A percentile compares a stretch with the other conserved stretches of the same genome.
Conservation (phyloP, 2,329 filamentous ascomycete species). For the Fusarium clavum region DNA sequence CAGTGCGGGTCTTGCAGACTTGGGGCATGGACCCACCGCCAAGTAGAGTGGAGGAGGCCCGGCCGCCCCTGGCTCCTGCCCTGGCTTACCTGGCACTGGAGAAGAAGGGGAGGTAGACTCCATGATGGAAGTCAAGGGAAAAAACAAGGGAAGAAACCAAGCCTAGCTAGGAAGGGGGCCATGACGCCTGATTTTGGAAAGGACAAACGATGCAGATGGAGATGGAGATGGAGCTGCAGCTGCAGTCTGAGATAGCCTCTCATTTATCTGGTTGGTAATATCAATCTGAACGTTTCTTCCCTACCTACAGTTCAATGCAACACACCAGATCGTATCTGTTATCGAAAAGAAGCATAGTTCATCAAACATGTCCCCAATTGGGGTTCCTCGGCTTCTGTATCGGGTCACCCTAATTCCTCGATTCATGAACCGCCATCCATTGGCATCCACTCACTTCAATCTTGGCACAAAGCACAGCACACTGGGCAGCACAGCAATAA, state of each 20-base stretch:
- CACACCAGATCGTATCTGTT: conserved; percentile 9
- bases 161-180: not conserved
- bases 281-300: not conserved
- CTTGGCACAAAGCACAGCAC: conserved; percentile 20
- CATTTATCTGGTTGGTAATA: not conserved
- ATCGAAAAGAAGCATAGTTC: conserved; percentile 15
- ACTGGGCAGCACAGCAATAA: not conserved
- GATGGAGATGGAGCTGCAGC: not conserved
- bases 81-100: conserved; percentile 3
- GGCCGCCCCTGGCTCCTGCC: conserved; percentile 22
- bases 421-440: conserved; percentile 30
- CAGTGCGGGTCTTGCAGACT: conserved; percentile 29
- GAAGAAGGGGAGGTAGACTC: conserved; percentile 16
- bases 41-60: conserved; percentile 29
- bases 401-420: conserved; percentile 25
- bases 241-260: not conserved
- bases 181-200: conserved; percentile 4
- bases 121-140: conserved; percentile 11
- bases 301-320: not conserved
- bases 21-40: conserved; percentile 17
- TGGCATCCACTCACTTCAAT: conserved; percentile 34
- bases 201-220: not conserved
- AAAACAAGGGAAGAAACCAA: not conserved
- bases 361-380: conserved; percentile 23
- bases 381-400: conserved; percentile 35